phyloP scores from a whole-genome alignment of 768 basidiomycete species.

The Sarcodon sp. region DNA sequence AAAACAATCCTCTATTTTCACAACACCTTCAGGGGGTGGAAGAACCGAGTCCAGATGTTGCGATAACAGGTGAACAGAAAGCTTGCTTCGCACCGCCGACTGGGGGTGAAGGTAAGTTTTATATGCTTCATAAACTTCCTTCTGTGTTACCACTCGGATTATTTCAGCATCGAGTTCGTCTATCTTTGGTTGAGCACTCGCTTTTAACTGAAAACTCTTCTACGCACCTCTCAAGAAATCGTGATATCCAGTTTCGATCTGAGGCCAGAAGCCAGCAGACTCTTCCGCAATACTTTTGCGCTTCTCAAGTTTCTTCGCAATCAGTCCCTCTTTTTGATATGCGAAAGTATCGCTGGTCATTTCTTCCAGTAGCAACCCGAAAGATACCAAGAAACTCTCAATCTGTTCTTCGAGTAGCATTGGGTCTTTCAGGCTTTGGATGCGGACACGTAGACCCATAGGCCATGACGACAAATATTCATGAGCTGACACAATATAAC shows the following conservation, averaged over 20 bases:
- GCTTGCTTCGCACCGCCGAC: too few relatives aligned
- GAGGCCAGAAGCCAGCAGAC: constrained; percentile 11
- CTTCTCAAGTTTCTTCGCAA: constrained; percentile 11
- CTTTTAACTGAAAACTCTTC: too few relatives aligned
- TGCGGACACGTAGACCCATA: constrained; percentile 11
- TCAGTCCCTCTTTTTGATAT: constrained; percentile 10
- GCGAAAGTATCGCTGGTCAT: constrained; percentile 6
- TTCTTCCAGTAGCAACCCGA: constrained; percentile 6
- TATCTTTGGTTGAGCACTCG: too few relatives aligned
- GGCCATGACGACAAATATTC: constrained; percentile 8
- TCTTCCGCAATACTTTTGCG: constrained; percentile 14
- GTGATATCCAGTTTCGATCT: constrained; percentile 1
- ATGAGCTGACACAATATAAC: constrained; percentile 10
- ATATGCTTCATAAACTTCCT: too few relatives aligned
- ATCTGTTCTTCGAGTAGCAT: constrained; percentile 12
- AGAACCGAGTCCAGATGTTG: too few relatives aligned
- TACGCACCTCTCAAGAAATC: too few relatives aligned
- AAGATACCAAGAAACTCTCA: constrained; percentile 10
- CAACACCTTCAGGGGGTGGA: too few relatives aligned
- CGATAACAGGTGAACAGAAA: too few relatives aligned
- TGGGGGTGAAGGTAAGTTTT: too few relatives aligned
- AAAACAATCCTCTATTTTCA: constrained; percentile 3
- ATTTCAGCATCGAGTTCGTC: too few relatives aligned
- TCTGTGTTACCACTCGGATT: too few relatives aligned
- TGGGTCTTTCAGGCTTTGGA: constrained; percentile 13